Base-by-base conservation (phyloP, 257 asterid species). In the Gentiana straminea region DNA sequence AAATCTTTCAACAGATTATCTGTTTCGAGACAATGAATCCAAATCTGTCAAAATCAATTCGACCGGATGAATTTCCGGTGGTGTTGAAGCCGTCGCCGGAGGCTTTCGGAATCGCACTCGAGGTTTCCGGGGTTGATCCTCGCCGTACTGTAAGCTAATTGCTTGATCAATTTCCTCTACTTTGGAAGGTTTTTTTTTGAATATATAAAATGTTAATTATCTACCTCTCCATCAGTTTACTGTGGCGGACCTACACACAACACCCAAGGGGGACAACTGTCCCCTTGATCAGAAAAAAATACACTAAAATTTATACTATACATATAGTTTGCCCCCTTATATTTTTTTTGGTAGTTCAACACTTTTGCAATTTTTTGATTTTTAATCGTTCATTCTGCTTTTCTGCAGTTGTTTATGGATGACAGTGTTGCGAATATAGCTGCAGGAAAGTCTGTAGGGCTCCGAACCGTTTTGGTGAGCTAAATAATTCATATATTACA, bases 11-110 rank as follows among this genome's bases (percentile, higher is more conserved):
- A 54, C 68, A 67, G 47, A 77, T 89, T 13, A 77, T 86, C 11
- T 86, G 94, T 67, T 89, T 89, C 73, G 97, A 89, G 64, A 89
- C 94, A 8, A 86, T 89, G 87, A 89, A 89, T 47, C 85, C 89
- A 2, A 68, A 84, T 39, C 55, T 86, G 59, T 67, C 65, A 34
- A 64, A 59, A 39, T 58, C 84, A 1, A 55, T 67, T 4, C 60
- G 80, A 34, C 73, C 88, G 1, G 77, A 74, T 1, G 94, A 87
- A 51, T 75, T 73, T 56, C 95, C 94, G 0, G 95, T 89, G 11
- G 81, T 89, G 34, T 45, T 89, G 59, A 89, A 86, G 64, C 97
- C 97, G 33, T 79, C 95, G 7, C 51, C 76, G 61, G 82, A 82
- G 66, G 95, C 95, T 8, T 75, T 89, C 80, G 74, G 69, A 15